Conservation (phyloP, 805 yeast species). For the Saccharomycodes ludwigii region DNA sequence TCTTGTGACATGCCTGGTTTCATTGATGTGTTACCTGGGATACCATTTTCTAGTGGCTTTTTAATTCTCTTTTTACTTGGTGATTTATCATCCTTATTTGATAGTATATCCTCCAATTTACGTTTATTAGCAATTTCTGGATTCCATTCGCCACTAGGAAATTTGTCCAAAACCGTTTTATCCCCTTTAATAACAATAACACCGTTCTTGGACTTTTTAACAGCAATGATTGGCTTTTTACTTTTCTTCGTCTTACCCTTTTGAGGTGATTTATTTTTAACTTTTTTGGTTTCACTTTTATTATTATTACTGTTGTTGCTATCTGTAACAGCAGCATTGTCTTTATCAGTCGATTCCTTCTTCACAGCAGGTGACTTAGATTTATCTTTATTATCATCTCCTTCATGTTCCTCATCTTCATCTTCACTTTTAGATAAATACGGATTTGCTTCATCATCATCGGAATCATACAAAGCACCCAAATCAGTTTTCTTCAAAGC, state of each 20-base stretch:
- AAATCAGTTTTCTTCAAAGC: constrained; percentile 78
- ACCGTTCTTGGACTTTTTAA: constrained; percentile 39
- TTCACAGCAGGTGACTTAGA: constrained; percentile 14
- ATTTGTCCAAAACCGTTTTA: constrained; percentile 42
- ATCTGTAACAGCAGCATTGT: constrained; percentile 7
- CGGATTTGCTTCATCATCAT: constrained; percentile 80
- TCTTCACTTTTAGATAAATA: constrained; percentile 62
- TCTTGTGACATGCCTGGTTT: too few species aligned
- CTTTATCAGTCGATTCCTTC: constrained; percentile 9
- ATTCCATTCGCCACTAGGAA: constrained; percentile 80
- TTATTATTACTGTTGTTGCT: constrained; percentile 22
- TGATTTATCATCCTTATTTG: constrained; percentile 1
- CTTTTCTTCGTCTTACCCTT: constrained; percentile 8
- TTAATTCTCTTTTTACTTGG: constrained; percentile 1
- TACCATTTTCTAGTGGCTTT: constrained; percentile 9
- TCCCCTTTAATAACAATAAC: constrained; percentile 55
- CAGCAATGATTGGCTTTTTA: constrained; percentile 26
- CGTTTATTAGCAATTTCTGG: constrained; percentile 33
- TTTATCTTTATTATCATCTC: constrained; percentile 26
- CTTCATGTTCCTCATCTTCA: constrained; percentile 40
- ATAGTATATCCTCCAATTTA: constrained; percentile 15
- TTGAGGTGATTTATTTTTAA: constrained; percentile 13
- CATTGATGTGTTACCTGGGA: constrained; percentile 3
- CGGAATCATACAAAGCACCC: constrained; percentile 65
- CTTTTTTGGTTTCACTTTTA: constrained; percentile 20